Conservation (phyloP, 176 grass and related monocot species). For the Lolium multiflorum region DNA sequence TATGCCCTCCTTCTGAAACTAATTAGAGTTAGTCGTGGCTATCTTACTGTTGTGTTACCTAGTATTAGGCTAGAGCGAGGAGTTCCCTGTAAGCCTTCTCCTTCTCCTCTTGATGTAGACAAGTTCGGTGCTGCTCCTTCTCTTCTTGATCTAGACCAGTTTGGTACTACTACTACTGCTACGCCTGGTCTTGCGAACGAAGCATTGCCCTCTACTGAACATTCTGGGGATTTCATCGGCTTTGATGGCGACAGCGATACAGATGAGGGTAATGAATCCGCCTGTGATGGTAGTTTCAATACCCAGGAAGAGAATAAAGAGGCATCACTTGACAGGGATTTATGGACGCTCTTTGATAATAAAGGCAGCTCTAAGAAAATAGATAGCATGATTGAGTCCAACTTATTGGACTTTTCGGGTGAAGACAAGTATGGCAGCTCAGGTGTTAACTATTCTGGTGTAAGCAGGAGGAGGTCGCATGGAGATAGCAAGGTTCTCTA, state of each 20-base stretch:
- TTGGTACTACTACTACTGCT: background rate
- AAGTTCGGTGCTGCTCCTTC: background rate
- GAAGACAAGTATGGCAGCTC: background rate
- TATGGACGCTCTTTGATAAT: conserved; percentile 7
- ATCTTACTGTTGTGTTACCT: conserved; percentile 42
- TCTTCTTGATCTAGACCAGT: conserved; percentile 27
- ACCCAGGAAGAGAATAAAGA: conserved; percentile 7
- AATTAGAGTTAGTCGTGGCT: conserved; percentile 36
- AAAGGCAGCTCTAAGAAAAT: conserved; percentile 33
- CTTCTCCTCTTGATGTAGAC: conserved; percentile 16
- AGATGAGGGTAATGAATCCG: conserved; percentile 14
- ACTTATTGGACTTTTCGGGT: conserved; percentile 42
- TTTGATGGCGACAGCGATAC: background rate
- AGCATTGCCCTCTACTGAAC: conserved; percentile 29
- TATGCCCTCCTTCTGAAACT: conserved; percentile 44
- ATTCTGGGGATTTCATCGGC: conserved; percentile 43
- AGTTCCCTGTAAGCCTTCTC: conserved; percentile 10
- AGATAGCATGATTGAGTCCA: conserved; percentile 49
- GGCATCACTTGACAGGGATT: background rate
- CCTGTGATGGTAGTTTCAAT: background rate
- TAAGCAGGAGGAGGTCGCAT: conserved; percentile 45
- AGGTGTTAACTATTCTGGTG: conserved; percentile 14
- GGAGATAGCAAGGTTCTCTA: conserved; percentile 36
- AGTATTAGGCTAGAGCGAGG: conserved; percentile 38
- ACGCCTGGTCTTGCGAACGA: background rate